A percentile compares a stretch with the other conserved stretches of the same genome.
Evolutionary conservation across 2,329 filamentous ascomycete species (phyloP).

Genomic region (Colletotrichum sp.): DNA sequence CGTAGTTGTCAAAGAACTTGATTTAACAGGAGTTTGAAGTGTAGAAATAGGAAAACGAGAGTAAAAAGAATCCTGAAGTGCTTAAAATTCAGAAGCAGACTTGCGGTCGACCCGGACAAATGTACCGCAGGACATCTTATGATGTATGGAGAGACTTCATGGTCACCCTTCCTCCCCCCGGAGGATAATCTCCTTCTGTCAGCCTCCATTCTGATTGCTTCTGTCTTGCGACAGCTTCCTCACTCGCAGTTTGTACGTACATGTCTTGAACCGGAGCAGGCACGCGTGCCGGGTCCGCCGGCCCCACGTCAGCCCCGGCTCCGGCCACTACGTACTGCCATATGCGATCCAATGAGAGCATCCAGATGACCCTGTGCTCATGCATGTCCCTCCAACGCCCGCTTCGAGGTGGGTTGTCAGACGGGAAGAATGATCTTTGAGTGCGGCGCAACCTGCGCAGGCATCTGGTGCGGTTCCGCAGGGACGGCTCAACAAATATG

Average conservation of each 20-base stretch:
- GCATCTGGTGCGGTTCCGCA: background rate
- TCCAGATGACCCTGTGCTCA: background rate
- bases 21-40: background rate
- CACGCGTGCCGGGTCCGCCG: background rate
- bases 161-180: accelerated
- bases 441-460: background rate
- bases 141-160: background rate
- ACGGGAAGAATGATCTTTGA: background rate
- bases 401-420: background rate
- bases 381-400: background rate
- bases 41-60: background rate
- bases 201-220: background rate
- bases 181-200: background rate
- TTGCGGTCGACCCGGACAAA: background rate
- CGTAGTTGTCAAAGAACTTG: background rate
- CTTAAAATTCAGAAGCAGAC: accelerated
- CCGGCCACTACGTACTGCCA: background rate
- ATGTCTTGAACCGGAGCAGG: background rate
- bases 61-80: too few species aligned
- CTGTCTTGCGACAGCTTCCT: background rate
- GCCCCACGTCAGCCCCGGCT: background rate
- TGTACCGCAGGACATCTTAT: background rate
- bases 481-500: background rate
- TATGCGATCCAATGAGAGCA: background rate
- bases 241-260: background rate